A percentile compares a stretch with the other conserved stretches of the same genome.
Conservation (phyloP, 129 eudicot genomes). For the Escallonia herrerae region DNA sequence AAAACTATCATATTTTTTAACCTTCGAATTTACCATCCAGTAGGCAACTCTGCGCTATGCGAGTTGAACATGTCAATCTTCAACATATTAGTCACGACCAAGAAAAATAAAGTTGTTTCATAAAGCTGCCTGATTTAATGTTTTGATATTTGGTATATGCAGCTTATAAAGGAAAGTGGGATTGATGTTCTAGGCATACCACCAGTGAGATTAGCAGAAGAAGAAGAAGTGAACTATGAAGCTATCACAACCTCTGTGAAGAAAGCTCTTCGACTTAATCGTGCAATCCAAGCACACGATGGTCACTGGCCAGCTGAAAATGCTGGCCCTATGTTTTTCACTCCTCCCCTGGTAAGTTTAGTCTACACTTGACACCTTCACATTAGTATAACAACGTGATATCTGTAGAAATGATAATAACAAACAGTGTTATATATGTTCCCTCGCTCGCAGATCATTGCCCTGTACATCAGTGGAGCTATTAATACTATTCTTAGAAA, state of each 20-base stretch:
- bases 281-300: slow-evolving; percentile 62
- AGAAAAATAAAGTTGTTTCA: too few relatives aligned
- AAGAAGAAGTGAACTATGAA: slow-evolving; percentile 46
- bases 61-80: too few relatives aligned
- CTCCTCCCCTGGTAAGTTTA: slow-evolving; percentile 48
- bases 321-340: slow-evolving; percentile 56
- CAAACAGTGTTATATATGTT: neutral
- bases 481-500: neutral
- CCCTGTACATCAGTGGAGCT: slow-evolving; percentile 1
- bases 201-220: slow-evolving; percentile 30
- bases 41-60: too few relatives aligned
- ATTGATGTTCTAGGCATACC: slow-evolving; percentile 36
- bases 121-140: too few relatives aligned
- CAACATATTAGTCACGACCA: too few relatives aligned
- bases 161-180: slow-evolving; percentile 56
- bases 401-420: too few relatives aligned
- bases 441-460: neutral
- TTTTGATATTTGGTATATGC: neutral
- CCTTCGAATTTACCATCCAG: too few relatives aligned
- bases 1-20: too few relatives aligned
- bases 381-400: too few relatives aligned
- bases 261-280: slow-evolving; percentile 41
- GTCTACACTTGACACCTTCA: neutral
- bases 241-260: slow-evolving; percentile 33
- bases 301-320: slow-evolving; percentile 81